phyloP scores from a whole-genome alignment of 352 stramenopile species.

The Globisporangium spinosum region DNA sequence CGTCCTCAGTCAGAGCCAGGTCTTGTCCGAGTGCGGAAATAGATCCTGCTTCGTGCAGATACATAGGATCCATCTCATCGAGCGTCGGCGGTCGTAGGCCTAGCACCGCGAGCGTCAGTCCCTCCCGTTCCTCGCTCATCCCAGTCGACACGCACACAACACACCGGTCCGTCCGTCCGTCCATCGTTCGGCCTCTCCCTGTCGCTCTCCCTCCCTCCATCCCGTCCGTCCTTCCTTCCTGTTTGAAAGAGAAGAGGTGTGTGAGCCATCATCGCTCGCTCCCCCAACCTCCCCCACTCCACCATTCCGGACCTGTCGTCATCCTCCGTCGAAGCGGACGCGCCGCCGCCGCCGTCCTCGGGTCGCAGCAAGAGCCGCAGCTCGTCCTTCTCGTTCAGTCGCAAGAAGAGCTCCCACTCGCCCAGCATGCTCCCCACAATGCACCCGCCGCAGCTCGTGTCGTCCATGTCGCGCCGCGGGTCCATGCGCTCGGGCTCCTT shows the following conservation, averaged over 20 bases:
- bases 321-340: not conserved
- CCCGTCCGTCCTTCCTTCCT: not conserved
- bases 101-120: too few species aligned
- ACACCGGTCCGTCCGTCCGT: not conserved
- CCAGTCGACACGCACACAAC: not conserved
- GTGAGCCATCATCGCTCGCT: not conserved
- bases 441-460: constrained; percentile 35
- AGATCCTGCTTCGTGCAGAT: not conserved
- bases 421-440: constrained; percentile 32
- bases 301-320: constrained; percentile 4
- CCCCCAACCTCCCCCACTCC: not conserved
- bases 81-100: too few species aligned
- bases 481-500: constrained; percentile 29
- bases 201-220: constrained; percentile 2
- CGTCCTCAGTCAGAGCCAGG: not conserved
- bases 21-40: not conserved
- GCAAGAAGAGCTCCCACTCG: constrained; percentile 4
- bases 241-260: not conserved
- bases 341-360: not conserved
- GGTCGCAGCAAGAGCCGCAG: not conserved
- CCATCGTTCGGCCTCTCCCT: not conserved
- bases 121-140: not conserved
- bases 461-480: constrained; percentile 29
- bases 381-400: constrained; percentile 6
- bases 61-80: not conserved